These are phyloP conservation scores for Xylaria castorea DNA, from an alignment of 495 filamentous ascomycete genomes.

Conservation along the genomic window DNA sequence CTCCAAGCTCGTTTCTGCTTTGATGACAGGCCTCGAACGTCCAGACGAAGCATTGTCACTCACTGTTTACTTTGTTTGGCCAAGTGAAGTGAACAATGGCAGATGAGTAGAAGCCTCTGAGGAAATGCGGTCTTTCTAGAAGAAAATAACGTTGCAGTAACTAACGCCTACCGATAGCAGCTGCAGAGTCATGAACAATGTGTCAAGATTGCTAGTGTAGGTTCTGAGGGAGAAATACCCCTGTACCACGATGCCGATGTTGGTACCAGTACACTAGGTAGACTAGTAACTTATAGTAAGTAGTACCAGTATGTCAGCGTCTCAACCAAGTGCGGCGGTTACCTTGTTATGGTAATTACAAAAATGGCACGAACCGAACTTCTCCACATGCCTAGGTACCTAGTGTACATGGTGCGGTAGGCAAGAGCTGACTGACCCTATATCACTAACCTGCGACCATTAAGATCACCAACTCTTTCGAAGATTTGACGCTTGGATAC, in stretches of 20 bases:
- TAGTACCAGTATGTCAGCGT: slow-evolving; percentile 19
- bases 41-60: not conserved
- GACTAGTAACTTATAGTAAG: too few relatives aligned
- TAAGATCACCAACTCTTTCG: not conserved
- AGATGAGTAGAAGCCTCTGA: not conserved
- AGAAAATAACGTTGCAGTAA: not conserved
- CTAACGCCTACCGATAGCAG: not conserved
- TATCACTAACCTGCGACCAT: not conserved
- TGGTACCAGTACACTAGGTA: too few relatives aligned
- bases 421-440: not conserved
- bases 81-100: not conserved
- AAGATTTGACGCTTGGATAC: not conserved
- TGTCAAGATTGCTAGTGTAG: slow-evolving; percentile 11
- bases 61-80: not conserved
- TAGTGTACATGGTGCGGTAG: slow-evolving; percentile 2
- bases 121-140: not conserved
- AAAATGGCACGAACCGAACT: slow-evolving; percentile 12
- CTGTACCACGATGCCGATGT: slow-evolving; percentile 14
- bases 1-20: slow-evolving; percentile 21
- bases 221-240: slow-evolving; percentile 14
- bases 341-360: slow-evolving; percentile 11
- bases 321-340: slow-evolving; percentile 22
- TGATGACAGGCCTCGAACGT: slow-evolving; percentile 17
- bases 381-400: slow-evolving; percentile 2
- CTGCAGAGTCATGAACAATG: slow-evolving; percentile 8